A percentile compares a stretch with the other conserved stretches of the same genome.
phyloP scores from a whole-genome alignment of 306 rosid species.

The Potentilla sterilis region DNA sequence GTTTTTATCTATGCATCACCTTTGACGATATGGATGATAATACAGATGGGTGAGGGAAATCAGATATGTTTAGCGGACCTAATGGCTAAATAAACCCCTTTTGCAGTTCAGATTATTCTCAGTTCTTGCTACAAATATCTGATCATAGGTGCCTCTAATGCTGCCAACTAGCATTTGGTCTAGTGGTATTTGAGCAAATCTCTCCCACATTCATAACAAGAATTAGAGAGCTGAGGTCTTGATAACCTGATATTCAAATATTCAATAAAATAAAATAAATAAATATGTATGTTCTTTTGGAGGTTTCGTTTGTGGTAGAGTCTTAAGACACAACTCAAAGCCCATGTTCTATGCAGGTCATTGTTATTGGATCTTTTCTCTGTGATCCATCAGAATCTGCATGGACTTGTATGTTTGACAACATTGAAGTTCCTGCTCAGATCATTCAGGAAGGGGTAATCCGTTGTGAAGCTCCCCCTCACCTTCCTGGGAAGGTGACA shows the following conservation, averaged over 20 bases:
- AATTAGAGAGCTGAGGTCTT: not conserved
- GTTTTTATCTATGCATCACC: not conserved
- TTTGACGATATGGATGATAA: not conserved
- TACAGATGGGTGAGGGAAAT: not conserved
- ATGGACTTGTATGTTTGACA: constrained; percentile 94
- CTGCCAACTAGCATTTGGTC: not conserved
- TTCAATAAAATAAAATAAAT: too few species aligned
- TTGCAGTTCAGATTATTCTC: not conserved
- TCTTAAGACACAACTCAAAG: constrained; percentile 23
- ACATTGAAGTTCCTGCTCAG: constrained; percentile 72
- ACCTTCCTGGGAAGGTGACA: constrained; percentile 67
- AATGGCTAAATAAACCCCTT: not conserved
- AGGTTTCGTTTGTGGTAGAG: not conserved
- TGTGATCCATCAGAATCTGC: constrained; percentile 57
- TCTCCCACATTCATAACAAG: not conserved
- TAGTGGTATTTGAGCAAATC: not conserved
- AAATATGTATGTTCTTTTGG: not conserved
- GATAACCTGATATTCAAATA: not conserved
- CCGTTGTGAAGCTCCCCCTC: constrained; percentile 77
- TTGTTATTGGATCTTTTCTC: constrained; percentile 82
- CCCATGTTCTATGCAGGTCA: constrained; percentile 48
- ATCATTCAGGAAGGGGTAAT: constrained; percentile 81
- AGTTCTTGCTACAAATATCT: not conserved
- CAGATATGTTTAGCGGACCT: not conserved
- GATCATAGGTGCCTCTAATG: not conserved